These are phyloP conservation scores for Sordaria brevicollis DNA, from an alignment of 495 filamentous ascomycete genomes.

Conservation along the genomic window DNA sequence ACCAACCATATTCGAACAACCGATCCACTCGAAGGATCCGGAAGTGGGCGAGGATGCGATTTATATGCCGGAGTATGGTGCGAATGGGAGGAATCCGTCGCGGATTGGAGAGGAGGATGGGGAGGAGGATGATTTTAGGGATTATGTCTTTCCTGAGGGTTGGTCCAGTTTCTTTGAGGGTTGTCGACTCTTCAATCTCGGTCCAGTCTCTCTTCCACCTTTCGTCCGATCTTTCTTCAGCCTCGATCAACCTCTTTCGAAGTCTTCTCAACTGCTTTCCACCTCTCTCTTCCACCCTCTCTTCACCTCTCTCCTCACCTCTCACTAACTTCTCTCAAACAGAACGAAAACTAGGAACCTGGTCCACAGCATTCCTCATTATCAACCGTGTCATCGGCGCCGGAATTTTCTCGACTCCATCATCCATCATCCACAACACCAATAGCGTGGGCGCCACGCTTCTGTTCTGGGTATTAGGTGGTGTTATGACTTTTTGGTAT, in stretches of 20 bases:
- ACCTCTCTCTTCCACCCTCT: neutral
- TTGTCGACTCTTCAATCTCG: neutral
- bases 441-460: constrained; percentile 23
- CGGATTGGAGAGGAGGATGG: neutral
- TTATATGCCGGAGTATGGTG: neutral
- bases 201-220: neutral
- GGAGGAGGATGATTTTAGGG: constrained; percentile 17
- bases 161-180: neutral
- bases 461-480: constrained; percentile 23
- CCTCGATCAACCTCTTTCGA: too few relatives aligned
- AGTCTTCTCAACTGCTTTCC: neutral
- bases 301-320: neutral
- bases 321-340: neutral
- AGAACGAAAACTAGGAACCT: constrained; percentile 24
- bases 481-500: constrained; percentile 24
- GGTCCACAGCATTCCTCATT: constrained; percentile 26
- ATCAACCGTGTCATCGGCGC: constrained; percentile 24
- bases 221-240: too few relatives aligned
- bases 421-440: constrained; percentile 14
- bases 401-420: constrained; percentile 21
- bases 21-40: constrained; percentile 17
- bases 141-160: constrained; percentile 30
- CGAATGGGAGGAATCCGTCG: neutral
- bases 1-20: constrained; percentile 26
- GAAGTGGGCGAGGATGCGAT: constrained; percentile 4